Percentiles rank a stretch among this genome's conserved stretches.
Evolutionary conservation across 2,329 filamentous ascomycete species (phyloP).

Genomic region (Neofusicoccum laricinum): DNA sequence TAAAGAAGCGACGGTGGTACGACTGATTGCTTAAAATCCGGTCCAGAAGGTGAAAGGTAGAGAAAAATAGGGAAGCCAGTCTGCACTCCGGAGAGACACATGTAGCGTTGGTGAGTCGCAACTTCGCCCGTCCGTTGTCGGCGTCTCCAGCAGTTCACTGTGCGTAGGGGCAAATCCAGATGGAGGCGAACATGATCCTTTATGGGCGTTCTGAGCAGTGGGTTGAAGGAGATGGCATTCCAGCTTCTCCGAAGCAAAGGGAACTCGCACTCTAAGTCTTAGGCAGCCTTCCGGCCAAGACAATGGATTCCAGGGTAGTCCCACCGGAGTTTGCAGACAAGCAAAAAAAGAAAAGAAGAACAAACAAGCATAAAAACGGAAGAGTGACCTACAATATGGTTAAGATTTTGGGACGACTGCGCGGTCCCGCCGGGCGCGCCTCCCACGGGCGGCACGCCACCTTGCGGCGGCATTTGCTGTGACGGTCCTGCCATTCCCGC

Average conservation of each 20-base stretch:
- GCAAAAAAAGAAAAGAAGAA: slow-evolving; percentile 3
- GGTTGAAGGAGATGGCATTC: too few relatives aligned
- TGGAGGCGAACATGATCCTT: too few relatives aligned
- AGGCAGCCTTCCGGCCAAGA: not conserved
- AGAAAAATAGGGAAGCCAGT: too few relatives aligned
- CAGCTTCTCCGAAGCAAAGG: not conserved
- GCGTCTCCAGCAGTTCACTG: too few relatives aligned
- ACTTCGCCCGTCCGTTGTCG: too few relatives aligned
- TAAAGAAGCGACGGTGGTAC: too few relatives aligned
- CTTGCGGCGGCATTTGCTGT: slow-evolving; percentile 48
- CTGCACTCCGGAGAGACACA: too few relatives aligned
- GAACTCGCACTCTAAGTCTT: not conserved
- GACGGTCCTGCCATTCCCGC: slow-evolving; percentile 35
- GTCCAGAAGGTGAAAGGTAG: too few relatives aligned
- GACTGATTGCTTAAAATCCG: too few relatives aligned
- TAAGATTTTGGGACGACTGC: slow-evolving; percentile 84
- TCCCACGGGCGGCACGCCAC: slow-evolving; percentile 47
- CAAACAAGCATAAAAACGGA: slow-evolving; percentile 9
- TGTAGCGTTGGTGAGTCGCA: too few relatives aligned
- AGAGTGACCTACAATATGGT: slow-evolving; percentile 77
- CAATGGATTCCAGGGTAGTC: not conserved
- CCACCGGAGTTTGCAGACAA: not conserved
- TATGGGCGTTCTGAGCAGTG: too few relatives aligned
- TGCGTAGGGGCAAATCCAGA: too few relatives aligned
- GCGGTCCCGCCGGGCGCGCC: slow-evolving; percentile 39